Conservation (phyloP, 352 stramenopile genomes). For the Pythium rhizo-oryzae region DNA sequence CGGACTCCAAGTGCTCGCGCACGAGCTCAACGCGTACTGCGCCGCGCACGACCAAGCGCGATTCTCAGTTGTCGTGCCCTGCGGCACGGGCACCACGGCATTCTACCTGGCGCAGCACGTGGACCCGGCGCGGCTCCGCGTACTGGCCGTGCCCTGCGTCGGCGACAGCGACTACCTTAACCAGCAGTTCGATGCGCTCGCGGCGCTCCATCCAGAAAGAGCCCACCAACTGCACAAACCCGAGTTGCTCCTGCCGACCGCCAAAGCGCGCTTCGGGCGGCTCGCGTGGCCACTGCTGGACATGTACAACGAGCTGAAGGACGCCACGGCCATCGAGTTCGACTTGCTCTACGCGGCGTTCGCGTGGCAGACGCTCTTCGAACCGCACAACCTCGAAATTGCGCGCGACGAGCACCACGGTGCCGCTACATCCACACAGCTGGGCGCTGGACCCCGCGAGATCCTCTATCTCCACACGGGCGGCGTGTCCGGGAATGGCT, state of each 20-base stretch:
- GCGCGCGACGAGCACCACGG: conserved; percentile 24
- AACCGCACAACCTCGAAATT: conserved; percentile 38
- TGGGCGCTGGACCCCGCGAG: conserved; percentile 29
- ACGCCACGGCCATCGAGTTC: conserved; percentile 65
- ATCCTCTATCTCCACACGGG: conserved; percentile 85
- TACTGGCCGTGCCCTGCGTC: conserved; percentile 77
- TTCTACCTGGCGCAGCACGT: conserved; percentile 82
- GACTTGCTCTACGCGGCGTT: conserved; percentile 80
- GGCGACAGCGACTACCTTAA: conserved; percentile 60
- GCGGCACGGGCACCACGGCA: conserved; percentile 77
- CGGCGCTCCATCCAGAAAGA: conserved; percentile 10
- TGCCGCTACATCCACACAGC: not conserved
- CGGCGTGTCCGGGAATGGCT: conserved; percentile 70
- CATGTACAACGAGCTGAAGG: conserved; percentile 64
- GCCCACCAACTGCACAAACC: conserved; percentile 25
- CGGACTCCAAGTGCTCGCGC: conserved; percentile 55
- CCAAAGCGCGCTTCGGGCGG: conserved; percentile 73
- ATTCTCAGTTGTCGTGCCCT: conserved; percentile 72
- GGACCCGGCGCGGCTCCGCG: conserved; percentile 31
- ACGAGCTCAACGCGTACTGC: conserved; percentile 77
- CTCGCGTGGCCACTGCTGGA: conserved; percentile 54
- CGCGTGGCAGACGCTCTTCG: conserved; percentile 81
- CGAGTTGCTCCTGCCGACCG: conserved; percentile 45
- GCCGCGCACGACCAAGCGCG: not conserved
- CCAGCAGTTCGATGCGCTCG: conserved; percentile 55